Evolutionary conservation across 108 stramenopile genomes (phyloP).

Genomic region (Nitzschia palea): DNA sequence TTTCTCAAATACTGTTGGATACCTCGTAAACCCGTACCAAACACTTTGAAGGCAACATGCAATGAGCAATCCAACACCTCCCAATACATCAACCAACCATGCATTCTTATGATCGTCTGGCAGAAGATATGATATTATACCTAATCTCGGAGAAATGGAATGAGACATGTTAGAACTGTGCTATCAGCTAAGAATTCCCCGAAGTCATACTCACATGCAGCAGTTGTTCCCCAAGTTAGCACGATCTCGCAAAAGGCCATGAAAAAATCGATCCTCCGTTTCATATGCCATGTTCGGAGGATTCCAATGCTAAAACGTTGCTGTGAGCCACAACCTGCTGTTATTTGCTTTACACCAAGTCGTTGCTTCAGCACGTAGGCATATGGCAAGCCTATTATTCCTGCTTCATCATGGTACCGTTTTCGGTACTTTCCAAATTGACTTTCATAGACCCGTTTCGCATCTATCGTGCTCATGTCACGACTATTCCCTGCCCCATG

Average conservation of each 20-base stretch:
- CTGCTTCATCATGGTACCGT: conserved; percentile 3
- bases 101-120: background rate
- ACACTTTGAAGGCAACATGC: background rate
- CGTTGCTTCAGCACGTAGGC: background rate
- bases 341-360: no score
- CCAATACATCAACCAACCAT: conserved; percentile 5
- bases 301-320: background rate
- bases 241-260: background rate
- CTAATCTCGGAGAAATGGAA: background rate
- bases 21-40: conserved; percentile 15
- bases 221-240: conserved; percentile 1
- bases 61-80: conserved; percentile 5
- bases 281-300: conserved; percentile 12
- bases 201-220: conserved; percentile 1
- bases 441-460: background rate
- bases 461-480: background rate
- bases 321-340: no score
- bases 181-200: background rate
- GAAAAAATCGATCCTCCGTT: background rate
- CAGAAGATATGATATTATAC: background rate
- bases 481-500: background rate
- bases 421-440: conserved; percentile 14
- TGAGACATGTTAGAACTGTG: background rate
- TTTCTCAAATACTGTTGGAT: background rate
- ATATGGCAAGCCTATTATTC: conserved; percentile 9